phyloP scores from a whole-genome alignment of 768 basidiomycete genomes.

The Cystofilobasidium capitatum region DNA sequence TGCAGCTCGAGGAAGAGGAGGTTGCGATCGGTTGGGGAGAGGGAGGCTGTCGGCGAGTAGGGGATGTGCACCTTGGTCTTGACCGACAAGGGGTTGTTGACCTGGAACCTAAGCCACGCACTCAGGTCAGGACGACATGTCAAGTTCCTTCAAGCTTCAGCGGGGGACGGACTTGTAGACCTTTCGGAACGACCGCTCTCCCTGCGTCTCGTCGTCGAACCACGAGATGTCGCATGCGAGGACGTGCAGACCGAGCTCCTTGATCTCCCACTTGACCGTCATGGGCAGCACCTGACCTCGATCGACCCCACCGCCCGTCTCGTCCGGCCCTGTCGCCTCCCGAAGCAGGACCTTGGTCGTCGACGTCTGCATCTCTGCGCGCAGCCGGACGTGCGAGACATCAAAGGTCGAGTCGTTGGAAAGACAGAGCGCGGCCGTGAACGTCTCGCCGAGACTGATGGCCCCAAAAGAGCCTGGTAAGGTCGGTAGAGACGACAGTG shows the following conservation, averaged over 20 bases:
- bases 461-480: conserved; percentile 74
- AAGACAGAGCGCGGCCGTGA: conserved; percentile 68
- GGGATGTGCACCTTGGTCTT: conserved; percentile 85
- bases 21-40: conserved; percentile 57
- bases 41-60: conserved; percentile 59
- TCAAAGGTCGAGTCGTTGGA: conserved; percentile 63
- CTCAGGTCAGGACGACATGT: neutral
- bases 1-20: conserved; percentile 87
- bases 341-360: conserved; percentile 54
- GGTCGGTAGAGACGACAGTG: conserved; percentile 66
- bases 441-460: conserved; percentile 82
- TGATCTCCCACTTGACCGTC: conserved; percentile 76
- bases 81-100: conserved; percentile 86
- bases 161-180: conserved; percentile 72
- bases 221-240: conserved; percentile 76
- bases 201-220: conserved; percentile 48
- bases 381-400: conserved; percentile 56
- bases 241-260: conserved; percentile 85
- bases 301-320: conserved; percentile 43
- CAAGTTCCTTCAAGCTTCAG: neutral
- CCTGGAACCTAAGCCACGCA: conserved; percentile 44
- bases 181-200: conserved; percentile 62
- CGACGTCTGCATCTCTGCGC: conserved; percentile 77
- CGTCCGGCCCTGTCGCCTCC: conserved; percentile 41
- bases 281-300: conserved; percentile 53